These are phyloP conservation scores for Gynochthodes officinalis DNA, from an alignment of 257 asterid species.

Conservation along the genomic window DNA sequence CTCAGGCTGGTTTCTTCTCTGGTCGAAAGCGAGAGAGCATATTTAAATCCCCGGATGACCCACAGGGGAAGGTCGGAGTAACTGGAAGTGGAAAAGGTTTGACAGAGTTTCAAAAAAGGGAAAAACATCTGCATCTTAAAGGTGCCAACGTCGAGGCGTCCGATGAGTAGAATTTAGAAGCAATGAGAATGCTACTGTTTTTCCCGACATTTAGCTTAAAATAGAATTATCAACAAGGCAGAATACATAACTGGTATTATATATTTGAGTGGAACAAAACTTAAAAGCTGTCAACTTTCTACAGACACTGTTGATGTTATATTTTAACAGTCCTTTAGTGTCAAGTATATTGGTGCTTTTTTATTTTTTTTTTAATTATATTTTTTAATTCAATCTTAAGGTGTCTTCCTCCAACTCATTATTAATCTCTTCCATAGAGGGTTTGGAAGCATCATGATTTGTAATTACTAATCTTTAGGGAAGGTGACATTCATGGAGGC, in stretches of 20 bases:
- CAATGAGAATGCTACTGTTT: not conserved
- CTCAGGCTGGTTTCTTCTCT: conserved; percentile 89
- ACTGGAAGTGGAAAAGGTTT: conserved; percentile 97
- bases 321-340: no score
- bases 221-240: not conserved
- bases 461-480: no score
- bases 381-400: no score
- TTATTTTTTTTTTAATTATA: no score
- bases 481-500: no score
- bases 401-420: no score
- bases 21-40: conserved; percentile 96
- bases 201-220: not conserved
- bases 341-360: no score
- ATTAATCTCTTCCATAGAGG: no score
- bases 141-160: conserved; percentile 60
- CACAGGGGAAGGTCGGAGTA: conserved; percentile 91
- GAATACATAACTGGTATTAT: not conserved
- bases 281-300: not conserved
- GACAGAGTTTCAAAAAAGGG: conserved; percentile 94
- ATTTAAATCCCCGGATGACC: conserved; percentile 93
- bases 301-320: not conserved
- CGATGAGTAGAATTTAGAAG: conserved; percentile 37
- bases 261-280: not conserved
- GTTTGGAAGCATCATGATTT: no score
- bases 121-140: conserved; percentile 91